Evolutionary conservation across 1,284 basidiomycete genomes (phyloP), one percentile per base, ranked within the genome.

Genomic region (Phylloporus gajari): DNA sequence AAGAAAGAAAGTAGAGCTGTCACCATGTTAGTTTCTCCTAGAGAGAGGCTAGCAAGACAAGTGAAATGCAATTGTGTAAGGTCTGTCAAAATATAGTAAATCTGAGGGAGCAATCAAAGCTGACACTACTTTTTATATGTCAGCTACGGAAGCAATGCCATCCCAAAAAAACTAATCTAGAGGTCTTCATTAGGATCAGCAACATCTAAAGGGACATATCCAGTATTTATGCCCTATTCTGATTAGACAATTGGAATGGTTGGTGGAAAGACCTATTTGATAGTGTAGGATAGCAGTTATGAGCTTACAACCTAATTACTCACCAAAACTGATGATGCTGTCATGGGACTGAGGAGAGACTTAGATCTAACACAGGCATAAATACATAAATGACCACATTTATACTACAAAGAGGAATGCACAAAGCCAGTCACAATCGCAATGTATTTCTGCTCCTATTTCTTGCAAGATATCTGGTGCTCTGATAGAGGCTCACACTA

Each of bases 151-250:
- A 15, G 95, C 90, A 5, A 99, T 88, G 38, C 85, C 82, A 80
- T 98, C 95, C 83, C 98, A 99, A 83, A 99, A 99, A 4, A 89
- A 86, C 83, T 99, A 97, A 64, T 94, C 94, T 13, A 99, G 89
- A 19, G 92, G 21, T 90, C 87, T 35, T 85, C 84, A 25, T 75
- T 78, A 75, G 63, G 68, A 70, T 90, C 88, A 62, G 85, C 84
- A 46, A 91, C 89, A 13, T 91, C 90, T 48, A 99, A 86, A 2
- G 95, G 95, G 58, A 99, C 95, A 72, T 97, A 95, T 85, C 99
- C 97, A 0, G 97, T 94, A 80, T 97, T 95, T 76, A 99, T 91
- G 27, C 96, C 96, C 93, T 97, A 60, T 60, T 42, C 12, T 40
- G 23, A 27, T 35, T 66, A 65, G 46, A 70, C 69, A 44, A n/a